Evolutionary conservation across 805 yeast species (phyloP).

Genomic region (Kuraishia ogatae): DNA sequence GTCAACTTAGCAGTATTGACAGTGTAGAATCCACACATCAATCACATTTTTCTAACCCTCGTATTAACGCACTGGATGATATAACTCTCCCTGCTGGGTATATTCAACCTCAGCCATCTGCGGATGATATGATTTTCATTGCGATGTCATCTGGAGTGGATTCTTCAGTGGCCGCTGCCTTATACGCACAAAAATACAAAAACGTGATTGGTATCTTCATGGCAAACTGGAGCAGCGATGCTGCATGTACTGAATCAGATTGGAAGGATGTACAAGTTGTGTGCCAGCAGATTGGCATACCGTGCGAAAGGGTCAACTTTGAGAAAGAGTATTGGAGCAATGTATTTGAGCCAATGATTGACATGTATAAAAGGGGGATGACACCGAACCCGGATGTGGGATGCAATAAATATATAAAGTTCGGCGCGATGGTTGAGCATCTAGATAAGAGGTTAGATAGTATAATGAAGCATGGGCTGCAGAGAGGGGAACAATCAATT

Average conservation of each 20-base stretch:
- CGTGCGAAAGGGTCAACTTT: constrained; percentile 70
- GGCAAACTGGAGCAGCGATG: constrained; percentile 75
- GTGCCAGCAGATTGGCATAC: constrained; percentile 51
- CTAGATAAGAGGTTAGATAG: constrained; percentile 29
- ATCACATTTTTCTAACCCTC: too few relatives aligned
- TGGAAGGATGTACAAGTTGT: constrained; percentile 78
- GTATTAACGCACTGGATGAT: not conserved
- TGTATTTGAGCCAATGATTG: constrained; percentile 90
- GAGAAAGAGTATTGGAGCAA: constrained; percentile 90
- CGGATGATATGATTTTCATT: constrained; percentile 56
- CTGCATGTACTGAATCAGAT: constrained; percentile 70
- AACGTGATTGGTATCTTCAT: constrained; percentile 80
- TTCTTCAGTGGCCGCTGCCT: constrained; percentile 78
- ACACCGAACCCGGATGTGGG: constrained; percentile 95
- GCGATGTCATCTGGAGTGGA: constrained; percentile 98
- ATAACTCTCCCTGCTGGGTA: constrained; percentile 6
- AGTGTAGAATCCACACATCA: too few relatives aligned
- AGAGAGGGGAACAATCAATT: too few relatives aligned
- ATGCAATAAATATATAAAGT: constrained; percentile 80
- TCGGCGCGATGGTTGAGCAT: constrained; percentile 65
- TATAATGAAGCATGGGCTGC: not conserved
- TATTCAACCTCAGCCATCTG: constrained; percentile 35
- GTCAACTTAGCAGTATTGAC: too few relatives aligned
- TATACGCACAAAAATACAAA: constrained; percentile 43
- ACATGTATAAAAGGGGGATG: constrained; percentile 55